phyloP scores from a whole-genome alignment of 805 yeast genomes.

The Lachancea sp. region DNA sequence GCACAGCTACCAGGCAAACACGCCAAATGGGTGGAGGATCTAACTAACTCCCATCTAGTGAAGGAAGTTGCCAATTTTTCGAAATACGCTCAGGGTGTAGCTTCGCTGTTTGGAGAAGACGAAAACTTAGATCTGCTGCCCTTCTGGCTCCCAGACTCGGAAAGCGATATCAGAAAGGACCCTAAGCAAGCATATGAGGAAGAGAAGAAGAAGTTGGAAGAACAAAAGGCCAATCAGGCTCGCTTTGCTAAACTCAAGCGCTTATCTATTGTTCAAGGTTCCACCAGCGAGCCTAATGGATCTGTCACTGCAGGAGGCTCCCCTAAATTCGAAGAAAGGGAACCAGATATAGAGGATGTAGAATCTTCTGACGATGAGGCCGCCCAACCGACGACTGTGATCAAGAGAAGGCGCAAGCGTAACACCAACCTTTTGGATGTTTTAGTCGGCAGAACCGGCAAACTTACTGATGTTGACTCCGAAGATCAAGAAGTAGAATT shows the following conservation, averaged over 20 bases:
- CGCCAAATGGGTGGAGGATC: slow-evolving; percentile 77
- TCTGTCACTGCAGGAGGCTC: slow-evolving; percentile 6
- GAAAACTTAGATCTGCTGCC: slow-evolving; percentile 78
- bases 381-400: background rate
- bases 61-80: slow-evolving; percentile 93
- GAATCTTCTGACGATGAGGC: slow-evolving; percentile 46
- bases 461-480: slow-evolving; percentile 56
- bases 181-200: slow-evolving; percentile 76
- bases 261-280: slow-evolving; percentile 21
- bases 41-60: slow-evolving; percentile 74
- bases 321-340: slow-evolving; percentile 22
- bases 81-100: slow-evolving; percentile 88
- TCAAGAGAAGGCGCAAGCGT: slow-evolving; percentile 20
- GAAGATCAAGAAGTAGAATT: slow-evolving; percentile 82
- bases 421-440: slow-evolving; percentile 33
- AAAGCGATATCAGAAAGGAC: slow-evolving; percentile 64
- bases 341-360: slow-evolving; percentile 48
- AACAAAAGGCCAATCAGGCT: slow-evolving; percentile 35
- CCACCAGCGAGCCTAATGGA: slow-evolving; percentile 7
- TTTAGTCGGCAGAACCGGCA: slow-evolving; percentile 38
- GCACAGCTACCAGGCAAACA: slow-evolving; percentile 44
- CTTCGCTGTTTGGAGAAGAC: slow-evolving; percentile 82
- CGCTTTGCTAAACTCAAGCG: slow-evolving; percentile 36
- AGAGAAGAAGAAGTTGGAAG: slow-evolving; percentile 47
- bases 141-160: slow-evolving; percentile 91